Conservation (phyloP, 2,329 filamentous ascomycete genomes). For the Botrytis deweyae region DNA sequence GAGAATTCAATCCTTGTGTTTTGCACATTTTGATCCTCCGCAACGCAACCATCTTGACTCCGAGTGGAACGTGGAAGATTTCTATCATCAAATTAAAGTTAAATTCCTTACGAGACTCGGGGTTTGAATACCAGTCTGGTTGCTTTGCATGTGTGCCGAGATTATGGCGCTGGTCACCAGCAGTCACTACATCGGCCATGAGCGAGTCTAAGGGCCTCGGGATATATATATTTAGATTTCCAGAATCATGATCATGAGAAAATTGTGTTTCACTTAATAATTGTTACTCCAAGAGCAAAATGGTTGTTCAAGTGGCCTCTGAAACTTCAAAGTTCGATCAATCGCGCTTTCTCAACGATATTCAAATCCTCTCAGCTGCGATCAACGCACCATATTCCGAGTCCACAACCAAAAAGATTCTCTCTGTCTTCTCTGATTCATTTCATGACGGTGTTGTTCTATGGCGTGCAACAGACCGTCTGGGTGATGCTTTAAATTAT, state of each 20-base stretch:
- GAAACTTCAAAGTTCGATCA: not conserved
- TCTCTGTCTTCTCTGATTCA: not conserved
- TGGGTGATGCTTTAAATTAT: slow-evolving; percentile 15
- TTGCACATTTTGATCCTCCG: not conserved
- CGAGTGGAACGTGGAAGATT: not conserved
- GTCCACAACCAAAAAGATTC: not conserved
- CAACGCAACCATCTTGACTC: not conserved
- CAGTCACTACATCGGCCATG: not conserved
- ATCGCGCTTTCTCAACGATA: not conserved
- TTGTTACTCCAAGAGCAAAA: not conserved
- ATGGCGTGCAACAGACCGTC: slow-evolving; percentile 15
- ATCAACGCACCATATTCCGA: slow-evolving; percentile 10
- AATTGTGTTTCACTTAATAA: not conserved
- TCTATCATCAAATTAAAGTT: not conserved
- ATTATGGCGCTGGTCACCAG: not conserved
- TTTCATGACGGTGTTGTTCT: slow-evolving; percentile 9
- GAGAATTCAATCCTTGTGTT: slow-evolving; percentile 1
- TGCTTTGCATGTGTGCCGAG: not conserved
- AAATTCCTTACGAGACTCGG: not conserved
- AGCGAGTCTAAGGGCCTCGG: not conserved
- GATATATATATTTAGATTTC: not conserved
- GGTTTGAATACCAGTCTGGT: not conserved
- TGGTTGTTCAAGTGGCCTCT: not conserved
- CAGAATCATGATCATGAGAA: too few species aligned
- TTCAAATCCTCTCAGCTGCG: not conserved